Percentiles rank a stretch among this genome's conserved stretches.
Conservation (phyloP, 148 eudicot species). For the Spergularia bocconei region DNA sequence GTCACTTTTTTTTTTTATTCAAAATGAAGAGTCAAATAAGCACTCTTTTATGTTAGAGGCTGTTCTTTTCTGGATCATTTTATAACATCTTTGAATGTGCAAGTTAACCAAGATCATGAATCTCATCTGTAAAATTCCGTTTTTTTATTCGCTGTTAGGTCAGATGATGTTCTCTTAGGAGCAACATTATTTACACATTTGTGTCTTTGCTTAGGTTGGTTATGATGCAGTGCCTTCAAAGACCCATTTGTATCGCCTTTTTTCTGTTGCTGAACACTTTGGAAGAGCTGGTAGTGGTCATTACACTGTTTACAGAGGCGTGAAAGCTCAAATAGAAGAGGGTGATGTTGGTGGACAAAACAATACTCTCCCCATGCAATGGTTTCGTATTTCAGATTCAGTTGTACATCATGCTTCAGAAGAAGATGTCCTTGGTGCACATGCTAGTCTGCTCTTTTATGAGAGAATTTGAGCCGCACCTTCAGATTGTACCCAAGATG, state of each 20-base stretch:
- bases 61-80: not conserved
- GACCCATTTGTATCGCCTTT: slow-evolving; percentile 49
- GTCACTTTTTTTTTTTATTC: no score
- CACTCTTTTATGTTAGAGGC: not conserved
- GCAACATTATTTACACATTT: not conserved
- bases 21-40: not conserved
- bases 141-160: not conserved
- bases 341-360: slow-evolving; percentile 20
- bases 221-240: slow-evolving; percentile 18
- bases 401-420: slow-evolving; percentile 57
- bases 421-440: slow-evolving; percentile 71
- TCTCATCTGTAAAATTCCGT: not conserved
- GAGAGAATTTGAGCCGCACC: slow-evolving; percentile 44
- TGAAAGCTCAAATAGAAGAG: slow-evolving; percentile 22
- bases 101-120: not conserved
- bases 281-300: slow-evolving; percentile 79
- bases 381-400: slow-evolving; percentile 85
- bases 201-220: slow-evolving; percentile 33
- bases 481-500: not conserved
- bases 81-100: not conserved
- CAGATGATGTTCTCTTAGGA: not conserved
- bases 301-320: slow-evolving; percentile 81
- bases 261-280: slow-evolving; percentile 82
- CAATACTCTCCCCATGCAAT: slow-evolving; percentile 29
- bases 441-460: slow-evolving; percentile 81